Evolutionary conservation across 2,329 filamentous ascomycete genomes (phyloP).

Genomic region (Cercospora beticola): DNA sequence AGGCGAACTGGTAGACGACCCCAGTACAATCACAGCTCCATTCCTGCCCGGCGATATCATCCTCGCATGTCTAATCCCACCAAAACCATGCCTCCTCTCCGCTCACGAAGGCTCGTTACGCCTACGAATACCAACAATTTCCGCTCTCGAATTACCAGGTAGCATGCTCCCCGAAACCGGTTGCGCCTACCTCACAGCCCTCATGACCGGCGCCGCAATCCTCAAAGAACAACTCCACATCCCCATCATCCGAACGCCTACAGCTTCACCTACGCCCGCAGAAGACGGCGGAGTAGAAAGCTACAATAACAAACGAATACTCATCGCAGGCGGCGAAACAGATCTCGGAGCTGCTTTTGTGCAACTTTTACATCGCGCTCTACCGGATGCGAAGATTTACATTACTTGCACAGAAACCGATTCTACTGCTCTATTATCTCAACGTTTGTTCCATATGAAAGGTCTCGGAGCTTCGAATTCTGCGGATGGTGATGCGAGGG

Average conservation of each 20-base stretch:
- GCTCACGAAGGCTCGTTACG: slow-evolving; percentile 10
- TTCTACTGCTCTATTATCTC: not conserved
- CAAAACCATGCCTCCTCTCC: slow-evolving; percentile 11
- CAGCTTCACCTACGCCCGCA: slow-evolving; percentile 9
- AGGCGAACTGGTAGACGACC: slow-evolving; percentile 14
- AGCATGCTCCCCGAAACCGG: slow-evolving; percentile 14
- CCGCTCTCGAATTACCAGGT: slow-evolving; percentile 14
- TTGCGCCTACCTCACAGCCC: slow-evolving; percentile 13
- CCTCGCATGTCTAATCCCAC: slow-evolving; percentile 13
- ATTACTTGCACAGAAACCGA: not conserved
- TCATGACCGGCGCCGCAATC: slow-evolving; percentile 13
- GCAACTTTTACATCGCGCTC: slow-evolving; percentile 14
- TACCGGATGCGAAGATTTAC: slow-evolving; percentile 9
- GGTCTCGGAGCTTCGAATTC: slow-evolving; percentile 9
- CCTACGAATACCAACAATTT: slow-evolving; percentile 14
- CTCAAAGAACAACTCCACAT: slow-evolving; percentile 18
- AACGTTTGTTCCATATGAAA: slow-evolving; percentile 4
- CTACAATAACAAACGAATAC: slow-evolving; percentile 16
- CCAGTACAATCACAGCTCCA: slow-evolving; percentile 14
- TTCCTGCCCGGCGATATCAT: slow-evolving; percentile 17
- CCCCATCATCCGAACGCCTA: slow-evolving; percentile 12
- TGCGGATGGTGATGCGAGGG: not conserved
- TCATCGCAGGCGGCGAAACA: slow-evolving; percentile 15
- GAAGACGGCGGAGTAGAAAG: slow-evolving; percentile 13
- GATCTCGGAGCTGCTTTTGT: slow-evolving; percentile 10